Percentiles rank a stretch among this genome's conserved stretches.
Conservation (phyloP, 2,329 filamentous ascomycete genomes). For the Sarocladiaceae sp. region DNA sequence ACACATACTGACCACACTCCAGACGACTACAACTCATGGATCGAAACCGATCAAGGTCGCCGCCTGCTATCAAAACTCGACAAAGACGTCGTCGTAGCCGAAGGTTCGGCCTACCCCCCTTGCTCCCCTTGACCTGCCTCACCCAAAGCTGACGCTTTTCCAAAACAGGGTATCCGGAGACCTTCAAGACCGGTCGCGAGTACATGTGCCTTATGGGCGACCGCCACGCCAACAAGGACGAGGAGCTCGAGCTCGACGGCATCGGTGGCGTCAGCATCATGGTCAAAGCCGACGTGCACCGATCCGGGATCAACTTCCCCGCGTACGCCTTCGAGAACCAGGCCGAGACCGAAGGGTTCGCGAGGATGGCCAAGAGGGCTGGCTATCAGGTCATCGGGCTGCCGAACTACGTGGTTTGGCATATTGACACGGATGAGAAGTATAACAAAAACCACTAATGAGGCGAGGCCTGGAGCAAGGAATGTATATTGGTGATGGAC, state of each 20-base stretch:
- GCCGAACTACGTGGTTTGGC: constrained; percentile 98
- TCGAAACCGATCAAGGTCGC: constrained; percentile 81
- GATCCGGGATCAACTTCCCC: constrained; percentile 96
- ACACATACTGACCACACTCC: constrained; percentile 13
- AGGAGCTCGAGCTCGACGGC: constrained; percentile 87
- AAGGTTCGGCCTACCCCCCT: constrained; percentile 49
- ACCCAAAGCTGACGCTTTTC: constrained; percentile 5
- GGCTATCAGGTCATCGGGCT: constrained; percentile 89
- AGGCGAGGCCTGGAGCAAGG: not conserved
- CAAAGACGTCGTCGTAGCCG: constrained; percentile 78
- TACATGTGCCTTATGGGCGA: constrained; percentile 91
- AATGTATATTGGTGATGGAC: not conserved
- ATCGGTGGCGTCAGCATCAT: constrained; percentile 96
- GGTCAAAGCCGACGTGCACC: constrained; percentile 95
- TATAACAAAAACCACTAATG: constrained; percentile 63
- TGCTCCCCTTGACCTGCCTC: not conserved
- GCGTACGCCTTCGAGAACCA: constrained; percentile 97
- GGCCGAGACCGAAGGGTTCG: constrained; percentile 96
- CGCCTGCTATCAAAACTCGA: constrained; percentile 66
- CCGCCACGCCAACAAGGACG: constrained; percentile 85
- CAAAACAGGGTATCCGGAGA: constrained; percentile 59
- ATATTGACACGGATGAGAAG: constrained; percentile 95
- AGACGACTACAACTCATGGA: constrained; percentile 99
- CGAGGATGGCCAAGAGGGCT: constrained; percentile 95
- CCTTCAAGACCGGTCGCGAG: constrained; percentile 81